Evolutionary conservation across 164 flowering plant genomes (phyloP), one percentile per base, ranked within the genome.

Genomic region (Euptelea pleiosperma): DNA sequence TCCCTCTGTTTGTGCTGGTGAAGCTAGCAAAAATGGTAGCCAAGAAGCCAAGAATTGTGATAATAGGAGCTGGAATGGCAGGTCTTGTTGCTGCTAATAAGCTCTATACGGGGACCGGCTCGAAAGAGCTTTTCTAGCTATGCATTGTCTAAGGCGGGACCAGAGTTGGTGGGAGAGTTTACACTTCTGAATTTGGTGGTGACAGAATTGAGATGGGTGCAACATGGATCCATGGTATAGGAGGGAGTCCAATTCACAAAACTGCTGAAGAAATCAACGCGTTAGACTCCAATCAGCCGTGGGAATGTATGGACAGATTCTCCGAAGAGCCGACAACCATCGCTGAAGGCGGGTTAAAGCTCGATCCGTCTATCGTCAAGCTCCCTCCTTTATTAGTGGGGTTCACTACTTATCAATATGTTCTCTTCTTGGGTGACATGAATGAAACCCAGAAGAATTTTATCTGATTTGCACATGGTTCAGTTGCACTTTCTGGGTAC

Each of bases 141-240:
- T 60, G 62, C 25, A 80, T 90, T 1, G 84, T 90, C 2, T 95
- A 90, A 58, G 97, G 84, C 11, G 90, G 92, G 12, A 28, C 61
- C 1, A 79, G 97, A 50, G 82, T 90, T 51, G 97, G 97, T 14
- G 97, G 97, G 8, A 70, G 97, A 58, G 82, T 90, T 55, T 78
- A 69, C 73, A 80, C 89, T 14, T 66, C 83, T 0, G 83, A 81
- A 72, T 85, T 87, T 28, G 71, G 77, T 4, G 97, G 91, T 5
- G 91, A 84, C 70, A 52, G 75, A 43, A 69, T 90, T 30, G 97
- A 90, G 79, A 73, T 84, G 78, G 97, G 97, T 24, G 97, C 97
- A 4, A 87, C 97, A 0, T 90, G 95, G 92, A 90, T 90, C 76
- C 97, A 90, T 64, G 97, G 97, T 9, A 82, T 87, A 61, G 83